Evolutionary conservation across 371 early-diverging fungal species (phyloP).

Genomic region (Chytridium lagenaria): DNA sequence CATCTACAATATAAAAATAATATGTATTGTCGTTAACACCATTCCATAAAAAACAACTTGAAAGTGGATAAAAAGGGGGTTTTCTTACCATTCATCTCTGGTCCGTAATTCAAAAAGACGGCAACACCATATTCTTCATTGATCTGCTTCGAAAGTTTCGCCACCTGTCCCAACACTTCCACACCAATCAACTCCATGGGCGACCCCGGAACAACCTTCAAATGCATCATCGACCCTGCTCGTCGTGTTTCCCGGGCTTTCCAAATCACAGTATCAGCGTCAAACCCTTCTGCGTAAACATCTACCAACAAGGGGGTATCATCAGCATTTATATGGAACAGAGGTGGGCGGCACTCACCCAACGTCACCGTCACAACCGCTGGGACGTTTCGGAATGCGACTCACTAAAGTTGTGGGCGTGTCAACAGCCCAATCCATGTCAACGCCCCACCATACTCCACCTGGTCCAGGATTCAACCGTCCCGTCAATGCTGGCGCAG

Average conservation of each 20-base stretch:
- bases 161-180: not conserved
- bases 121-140: slow-evolving; percentile 3
- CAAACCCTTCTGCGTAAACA: not conserved
- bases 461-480: not conserved
- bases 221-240: not conserved
- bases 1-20: no score
- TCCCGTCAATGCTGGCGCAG: not conserved
- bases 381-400: not conserved
- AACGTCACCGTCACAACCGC: not conserved
- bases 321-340: not conserved
- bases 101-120: not conserved
- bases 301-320: not conserved
- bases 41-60: not conserved
- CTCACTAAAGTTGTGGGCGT: not conserved
- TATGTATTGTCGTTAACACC: no score
- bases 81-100: slow-evolving; percentile 13
- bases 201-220: not conserved
- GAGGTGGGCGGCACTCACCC: not conserved
- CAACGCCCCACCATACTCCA: slow-evolving; percentile 2
- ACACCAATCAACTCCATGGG: not conserved
- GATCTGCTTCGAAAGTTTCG: not conserved
- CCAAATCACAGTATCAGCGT: not conserved
- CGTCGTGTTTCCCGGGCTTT: not conserved
- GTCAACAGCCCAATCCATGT: slow-evolving; percentile 16
- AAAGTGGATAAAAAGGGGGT: not conserved